Conservation (phyloP, 176 grass and related monocot genomes). For the Alloteropsis semialata region DNA sequence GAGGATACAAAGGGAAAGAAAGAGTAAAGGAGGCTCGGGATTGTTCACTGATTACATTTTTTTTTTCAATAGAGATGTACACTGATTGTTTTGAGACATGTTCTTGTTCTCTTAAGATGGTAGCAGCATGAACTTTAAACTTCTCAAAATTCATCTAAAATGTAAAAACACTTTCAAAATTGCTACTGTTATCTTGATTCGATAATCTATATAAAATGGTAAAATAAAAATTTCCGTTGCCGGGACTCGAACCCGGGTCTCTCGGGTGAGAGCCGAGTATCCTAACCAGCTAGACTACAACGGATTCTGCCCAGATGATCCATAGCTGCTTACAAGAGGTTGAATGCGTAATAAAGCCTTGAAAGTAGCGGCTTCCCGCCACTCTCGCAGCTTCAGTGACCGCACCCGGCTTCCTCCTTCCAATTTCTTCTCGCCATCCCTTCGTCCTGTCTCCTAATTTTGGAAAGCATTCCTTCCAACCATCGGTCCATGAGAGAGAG, state of each 20-base stretch:
- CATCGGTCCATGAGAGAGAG: constrained; percentile 22
- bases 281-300: constrained; percentile 88
- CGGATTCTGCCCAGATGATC: too few relatives aligned
- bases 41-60: background rate
- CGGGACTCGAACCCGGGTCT: constrained; percentile 56
- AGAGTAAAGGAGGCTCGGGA: background rate
- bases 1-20: constrained; percentile 5
- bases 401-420: background rate
- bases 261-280: constrained; percentile 94
- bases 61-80: constrained; percentile 21
- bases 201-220: background rate
- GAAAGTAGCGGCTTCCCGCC: constrained; percentile 30
- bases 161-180: background rate
- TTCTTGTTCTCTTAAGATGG: background rate
- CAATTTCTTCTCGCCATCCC: constrained; percentile 18
- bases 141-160: background rate
- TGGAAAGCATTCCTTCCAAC: constrained; percentile 16
- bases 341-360: too few relatives aligned
- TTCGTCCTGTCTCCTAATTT: constrained; percentile 30
- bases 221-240: constrained; percentile 19
- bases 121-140: background rate
- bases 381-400: constrained; percentile 33
- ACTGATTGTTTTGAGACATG: background rate
- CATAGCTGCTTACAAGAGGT: too few relatives aligned
- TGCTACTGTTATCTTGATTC: background rate